Base-by-base conservation (phyloP, 306 rosid genomes). In the Medicago truncatula region DNA sequence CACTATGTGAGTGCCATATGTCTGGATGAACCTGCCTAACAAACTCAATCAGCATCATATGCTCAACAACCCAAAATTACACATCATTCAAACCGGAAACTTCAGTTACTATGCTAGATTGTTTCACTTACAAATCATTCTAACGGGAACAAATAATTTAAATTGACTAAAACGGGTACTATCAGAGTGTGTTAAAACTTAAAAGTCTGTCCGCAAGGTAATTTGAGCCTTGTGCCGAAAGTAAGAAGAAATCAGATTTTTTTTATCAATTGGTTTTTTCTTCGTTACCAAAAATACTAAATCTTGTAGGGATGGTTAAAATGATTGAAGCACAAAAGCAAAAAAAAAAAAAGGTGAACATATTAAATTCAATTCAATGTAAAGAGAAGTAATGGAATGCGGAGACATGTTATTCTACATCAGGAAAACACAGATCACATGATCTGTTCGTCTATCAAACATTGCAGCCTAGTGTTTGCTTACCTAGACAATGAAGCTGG, bases 401-500 rank as follows among this genome's bases (percentile, higher is more conserved):
- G 10, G 36, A 25, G 31, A 71, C 28, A 11, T 50, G 39, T 44
- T 70, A 20, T 23, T 57, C 59, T 7, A 50, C 70, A 25, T 41
- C 17, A 38, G 15, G 71, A 50, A 76, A 5, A 38, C 69, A 67
- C n/a, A 9, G 46, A 50, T 9, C 14, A 17, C 38, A 71, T 49
- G 23, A 36, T 36, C 1, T n/a, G n/a, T 61, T 43, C n/a, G 41
- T 57, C 23, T 44, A 49, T 44, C 13, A 44, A 67, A 38, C 28
- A 58, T 13, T 12, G 39, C 34, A 53, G 59, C 15, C 7, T 39
- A n/a, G 56, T 36, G 56, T 39, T 75, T 76, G 73, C 54, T 78
- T 80, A 95, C 98, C 96, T 90, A 70, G 97, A 84, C 87, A 95
- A 71, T 47, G 86, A 77, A 15, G 98, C 96, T 13, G 98, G 98